A percentile compares a stretch with the other conserved stretches of the same genome.
Evolutionary conservation across 345 rosid genomes (phyloP).

Genomic region (Leavenworthia alabamica): DNA sequence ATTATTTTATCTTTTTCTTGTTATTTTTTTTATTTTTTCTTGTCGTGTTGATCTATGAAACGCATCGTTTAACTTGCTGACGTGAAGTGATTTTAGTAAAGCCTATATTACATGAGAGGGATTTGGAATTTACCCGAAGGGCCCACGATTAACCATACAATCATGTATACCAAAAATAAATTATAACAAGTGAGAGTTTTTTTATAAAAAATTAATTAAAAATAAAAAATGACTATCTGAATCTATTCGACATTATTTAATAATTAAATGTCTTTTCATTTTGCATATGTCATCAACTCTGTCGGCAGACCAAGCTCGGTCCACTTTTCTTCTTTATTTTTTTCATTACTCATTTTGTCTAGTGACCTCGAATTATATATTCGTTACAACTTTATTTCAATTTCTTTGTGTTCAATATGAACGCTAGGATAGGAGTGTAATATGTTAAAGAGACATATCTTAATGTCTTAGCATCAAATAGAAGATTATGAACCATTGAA

Average conservation of each 20-base stretch:
- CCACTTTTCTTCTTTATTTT: slow-evolving; percentile 17
- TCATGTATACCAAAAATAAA: slow-evolving; percentile 10
- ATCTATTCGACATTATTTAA: slow-evolving; percentile 25
- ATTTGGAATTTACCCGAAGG: background rate
- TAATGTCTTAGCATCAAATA: no score
- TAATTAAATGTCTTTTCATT: slow-evolving; percentile 6
- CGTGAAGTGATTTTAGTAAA: background rate
- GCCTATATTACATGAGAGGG: background rate
- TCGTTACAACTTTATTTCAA: slow-evolving; percentile 8
- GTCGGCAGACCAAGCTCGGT: slow-evolving; percentile 30
- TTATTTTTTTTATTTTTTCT: background rate
- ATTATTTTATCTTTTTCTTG: background rate
- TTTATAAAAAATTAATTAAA: no score
- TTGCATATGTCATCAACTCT: slow-evolving; percentile 15
- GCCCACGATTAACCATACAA: slow-evolving; percentile 19
- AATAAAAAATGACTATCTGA: slow-evolving; percentile 30
- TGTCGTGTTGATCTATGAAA: background rate
- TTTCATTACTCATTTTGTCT: background rate
- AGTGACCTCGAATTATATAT: slow-evolving; percentile 2
- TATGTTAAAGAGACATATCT: no score
- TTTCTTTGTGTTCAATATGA: background rate
- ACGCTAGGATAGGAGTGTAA: no score
- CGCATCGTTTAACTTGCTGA: no score
- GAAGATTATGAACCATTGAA: no score
- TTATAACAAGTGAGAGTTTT: no score